Conservation (phyloP, 164 flowering plant species). For the Umbellularia californica region DNA sequence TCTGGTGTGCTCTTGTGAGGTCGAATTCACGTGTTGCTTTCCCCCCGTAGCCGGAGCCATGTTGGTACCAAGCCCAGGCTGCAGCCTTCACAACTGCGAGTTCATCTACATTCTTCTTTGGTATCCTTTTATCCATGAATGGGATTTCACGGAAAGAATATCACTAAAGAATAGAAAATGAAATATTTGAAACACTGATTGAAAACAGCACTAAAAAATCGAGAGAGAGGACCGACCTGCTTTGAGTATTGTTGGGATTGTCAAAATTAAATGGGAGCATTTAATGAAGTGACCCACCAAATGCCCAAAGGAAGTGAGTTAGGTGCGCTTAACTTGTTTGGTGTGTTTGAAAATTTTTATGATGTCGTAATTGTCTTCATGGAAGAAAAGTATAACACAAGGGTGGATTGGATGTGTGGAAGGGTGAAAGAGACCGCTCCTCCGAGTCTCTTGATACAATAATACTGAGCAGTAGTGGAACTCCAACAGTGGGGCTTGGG, state of each 20-base stretch:
- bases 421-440: no score
- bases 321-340: neutral
- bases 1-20: slow-evolving; percentile 10
- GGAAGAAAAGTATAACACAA: no score
- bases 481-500: no score
- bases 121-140: neutral
- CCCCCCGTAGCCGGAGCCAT: slow-evolving; percentile 38
- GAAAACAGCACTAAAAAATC: neutral
- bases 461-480: no score
- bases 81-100: slow-evolving; percentile 43
- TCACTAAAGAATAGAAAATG: no score
- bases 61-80: slow-evolving; percentile 75
- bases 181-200: neutral
- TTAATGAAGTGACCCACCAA: neutral
- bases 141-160: neutral
- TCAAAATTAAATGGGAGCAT: neutral
- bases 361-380: no score
- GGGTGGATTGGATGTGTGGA: no score
- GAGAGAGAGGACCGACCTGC: no score
- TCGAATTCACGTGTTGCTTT: slow-evolving; percentile 28
- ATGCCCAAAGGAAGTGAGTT: neutral
- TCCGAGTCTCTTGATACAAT: no score
- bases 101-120: slow-evolving; percentile 22
- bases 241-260: neutral
- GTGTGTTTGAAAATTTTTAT: no score